These are phyloP conservation scores for Phytophthora tubulina DNA, from an alignment of 352 stramenopile species.

Conservation along the genomic window DNA sequence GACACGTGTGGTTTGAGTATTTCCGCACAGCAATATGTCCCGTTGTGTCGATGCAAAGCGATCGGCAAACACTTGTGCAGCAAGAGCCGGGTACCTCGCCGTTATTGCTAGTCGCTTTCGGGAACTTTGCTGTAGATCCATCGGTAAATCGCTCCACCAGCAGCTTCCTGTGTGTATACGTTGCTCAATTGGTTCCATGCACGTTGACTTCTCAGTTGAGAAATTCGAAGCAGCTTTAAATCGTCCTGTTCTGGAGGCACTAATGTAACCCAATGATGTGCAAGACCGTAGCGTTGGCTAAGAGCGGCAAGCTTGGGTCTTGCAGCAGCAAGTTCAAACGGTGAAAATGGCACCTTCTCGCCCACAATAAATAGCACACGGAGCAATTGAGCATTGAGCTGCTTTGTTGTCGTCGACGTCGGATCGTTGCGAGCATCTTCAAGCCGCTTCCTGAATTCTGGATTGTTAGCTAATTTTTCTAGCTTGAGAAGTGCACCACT, in stretches of 20 bases:
- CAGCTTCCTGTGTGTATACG: background rate
- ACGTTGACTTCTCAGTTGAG: background rate
- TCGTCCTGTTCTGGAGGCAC: slow-evolving; percentile 3
- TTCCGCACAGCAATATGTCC: background rate
- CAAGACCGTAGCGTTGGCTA: background rate
- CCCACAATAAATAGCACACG: slow-evolving; percentile 6
- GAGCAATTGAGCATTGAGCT: slow-evolving; percentile 2
- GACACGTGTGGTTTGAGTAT: background rate
- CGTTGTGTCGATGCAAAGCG: background rate
- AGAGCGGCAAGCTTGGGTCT: background rate
- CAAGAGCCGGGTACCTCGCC: background rate
- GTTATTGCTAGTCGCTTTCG: background rate
- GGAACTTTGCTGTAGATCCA: background rate
- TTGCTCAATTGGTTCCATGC: background rate
- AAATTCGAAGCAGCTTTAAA: background rate
- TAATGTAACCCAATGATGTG: background rate
- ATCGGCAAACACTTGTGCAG: background rate
- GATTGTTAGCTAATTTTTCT: background rate
- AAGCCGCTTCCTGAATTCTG: background rate
- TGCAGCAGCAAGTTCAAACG: background rate
- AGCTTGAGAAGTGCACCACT: background rate
- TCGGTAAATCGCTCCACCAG: background rate
- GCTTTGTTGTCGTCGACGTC: background rate
- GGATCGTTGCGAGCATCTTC: background rate
- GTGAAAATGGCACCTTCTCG: slow-evolving; percentile 3